Conservation (phyloP, 2,329 filamentous ascomycete species). For the Alternaria solani region DNA sequence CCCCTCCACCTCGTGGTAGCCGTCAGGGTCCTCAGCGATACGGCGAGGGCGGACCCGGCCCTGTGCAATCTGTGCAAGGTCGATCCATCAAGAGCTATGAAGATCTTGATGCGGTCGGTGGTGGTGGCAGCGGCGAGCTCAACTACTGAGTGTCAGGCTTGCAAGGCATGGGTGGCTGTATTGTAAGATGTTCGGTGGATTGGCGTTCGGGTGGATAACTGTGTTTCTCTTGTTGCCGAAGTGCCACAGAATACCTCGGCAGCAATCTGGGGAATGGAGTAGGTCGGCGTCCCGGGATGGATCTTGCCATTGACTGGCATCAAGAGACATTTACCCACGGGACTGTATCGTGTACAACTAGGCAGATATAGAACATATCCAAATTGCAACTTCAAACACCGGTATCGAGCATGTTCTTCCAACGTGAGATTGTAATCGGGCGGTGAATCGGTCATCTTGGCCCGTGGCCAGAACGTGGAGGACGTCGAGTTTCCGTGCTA, state of each 20-base stretch:
- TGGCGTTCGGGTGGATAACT: conserved; percentile 26
- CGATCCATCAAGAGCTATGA: conserved; percentile 96
- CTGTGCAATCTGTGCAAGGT: conserved; percentile 89
- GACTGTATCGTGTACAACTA: conserved; percentile 10
- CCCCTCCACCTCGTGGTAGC: conserved; percentile 59
- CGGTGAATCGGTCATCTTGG: conserved; percentile 4
- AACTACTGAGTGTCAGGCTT: conserved; percentile 71
- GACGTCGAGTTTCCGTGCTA: conserved; percentile 4
- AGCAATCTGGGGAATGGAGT: conserved; percentile 9
- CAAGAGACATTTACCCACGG: conserved; percentile 5
- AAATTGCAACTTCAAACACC: conserved; percentile 5
- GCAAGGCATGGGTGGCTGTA: conserved; percentile 5
- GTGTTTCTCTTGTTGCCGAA: conserved; percentile 21
- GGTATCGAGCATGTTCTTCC: background rate
- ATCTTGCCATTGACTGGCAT: conserved; percentile 1
- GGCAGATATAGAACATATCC: conserved; percentile 6
- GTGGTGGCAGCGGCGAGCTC: conserved; percentile 76
- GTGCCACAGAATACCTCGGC: conserved; percentile 16
- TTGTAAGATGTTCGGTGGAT: conserved; percentile 20
- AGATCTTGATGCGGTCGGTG: conserved; percentile 81
- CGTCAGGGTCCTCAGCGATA: conserved; percentile 68
- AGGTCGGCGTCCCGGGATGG: conserved; percentile 15
- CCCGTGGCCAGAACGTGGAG: conserved; percentile 10
- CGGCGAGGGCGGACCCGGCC: conserved; percentile 79
- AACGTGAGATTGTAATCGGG: background rate